Evolutionary conservation across 805 yeast genomes (phyloP), one percentile per base, ranked within the genome.

Genomic region (Kluyveromyces nonfermentans): DNA sequence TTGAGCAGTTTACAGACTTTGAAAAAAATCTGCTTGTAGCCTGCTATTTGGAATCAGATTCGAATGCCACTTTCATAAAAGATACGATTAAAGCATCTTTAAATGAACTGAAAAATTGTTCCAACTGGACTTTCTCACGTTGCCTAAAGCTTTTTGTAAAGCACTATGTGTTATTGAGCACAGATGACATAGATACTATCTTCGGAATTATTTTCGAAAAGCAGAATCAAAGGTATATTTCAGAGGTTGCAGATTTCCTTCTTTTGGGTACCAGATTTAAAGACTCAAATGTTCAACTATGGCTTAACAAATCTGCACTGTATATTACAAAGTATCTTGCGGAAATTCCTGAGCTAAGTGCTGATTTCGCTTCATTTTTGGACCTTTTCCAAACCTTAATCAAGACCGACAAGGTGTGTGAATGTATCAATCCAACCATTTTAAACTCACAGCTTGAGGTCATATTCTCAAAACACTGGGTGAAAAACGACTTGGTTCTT

Each of bases 391-490:
- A 62, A 28, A 41, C 45, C 0, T 57, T 79, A 3, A 39, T 66
- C 0, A 45, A 50, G 18, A 47, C 48, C 4, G 18, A 14, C 5
- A 28, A 32, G 1, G 41, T 72, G 14, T 67, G 77, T 70, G 56
- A 60, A 3, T 40, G 59, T 6, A 67, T 78, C 5, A 73, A 82
- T 4, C 52, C 55, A 7, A 50, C 70, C 6, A 65, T 79, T 42
- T 46, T 82, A 12, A 78, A 81, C 49, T 67, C 90, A 0, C 85
- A 83, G 47, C 55, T 82, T 25, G 88, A 84, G 56, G 85, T 74
- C 3, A 54, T 82, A 9, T 64, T 82, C 22, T 65, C 66, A 1
- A 60, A 63, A 2, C 51, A 57, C 31, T 82, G 87, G 82, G 54
- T 75, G 1, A 49, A 51, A 12, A 50, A 69, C 21, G 59, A 53